Base-by-base conservation (phyloP, 495 filamentous ascomycete species). In the Penicillium diatomitis region DNA sequence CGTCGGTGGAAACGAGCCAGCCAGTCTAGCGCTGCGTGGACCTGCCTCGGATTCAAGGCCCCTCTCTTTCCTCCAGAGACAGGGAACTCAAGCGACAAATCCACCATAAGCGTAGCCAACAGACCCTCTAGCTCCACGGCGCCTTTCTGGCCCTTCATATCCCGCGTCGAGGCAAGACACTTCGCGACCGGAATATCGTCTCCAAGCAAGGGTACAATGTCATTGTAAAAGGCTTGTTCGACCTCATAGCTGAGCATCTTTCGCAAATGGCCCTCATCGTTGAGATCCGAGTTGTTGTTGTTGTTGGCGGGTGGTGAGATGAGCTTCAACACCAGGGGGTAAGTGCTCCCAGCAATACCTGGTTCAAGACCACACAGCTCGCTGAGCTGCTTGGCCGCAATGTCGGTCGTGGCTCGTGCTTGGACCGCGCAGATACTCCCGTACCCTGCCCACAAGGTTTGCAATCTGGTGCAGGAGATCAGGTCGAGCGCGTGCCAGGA, bases 211-310 rank as follows among this genome's bases (percentile, higher is more conserved):
- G 67, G 65, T 1, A 64, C 65, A 0, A 68, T 49, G 6, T 64
- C 46, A 10, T 12, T 57, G 36, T 70, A 70, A 34, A 70, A 70
- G 8, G 47, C 51, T 46, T 64, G 62, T 51, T 70, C 67, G 0
- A 70, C 62, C 30, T 68, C 62, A 29, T 70, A 70, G 41, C 65
- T 68, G 8, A 67, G 45, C 54, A 70, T 67, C 35, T 70, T 70
- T 2, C 67, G 62, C 27, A 70, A 35, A 8, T 70, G 67, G 39
- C 67, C 67, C 41, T 70, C 67, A 30, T 70, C 64, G 6, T 46
- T 38, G n/a, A 43, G 32, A 36, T 38, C 12, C 9, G 20, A 30
- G 41, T 47, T 49, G 36, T 47, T 54, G 8, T 47, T 54, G 8
- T 33, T 50, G 20, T 20, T 20, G 20, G 20, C 20, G 6, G 63